Evolutionary conservation across 2,329 filamentous ascomycete species (phyloP).

Genomic region (Domatiomyces catenatus): DNA sequence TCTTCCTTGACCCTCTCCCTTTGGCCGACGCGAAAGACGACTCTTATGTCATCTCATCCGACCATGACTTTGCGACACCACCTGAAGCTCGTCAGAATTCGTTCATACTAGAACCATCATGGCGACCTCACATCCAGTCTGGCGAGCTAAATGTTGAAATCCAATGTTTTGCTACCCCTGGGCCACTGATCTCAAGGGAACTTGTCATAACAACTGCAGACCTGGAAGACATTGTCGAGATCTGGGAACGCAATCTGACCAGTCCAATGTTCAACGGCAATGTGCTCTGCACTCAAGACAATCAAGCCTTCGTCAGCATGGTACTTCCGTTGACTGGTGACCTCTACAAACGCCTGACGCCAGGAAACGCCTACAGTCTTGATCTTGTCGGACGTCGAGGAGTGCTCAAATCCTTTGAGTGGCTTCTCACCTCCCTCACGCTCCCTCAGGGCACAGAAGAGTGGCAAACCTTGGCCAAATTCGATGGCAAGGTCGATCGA

Average conservation of each 20-base stretch:
- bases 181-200: not conserved
- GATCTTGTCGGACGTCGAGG: not conserved
- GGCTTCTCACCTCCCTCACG: not conserved
- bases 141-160: not conserved
- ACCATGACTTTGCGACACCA: conserved; percentile 31
- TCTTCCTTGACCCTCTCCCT: conserved; percentile 43
- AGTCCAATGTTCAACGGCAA: not conserved
- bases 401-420: not conserved
- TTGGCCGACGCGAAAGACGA: conserved; percentile 34
- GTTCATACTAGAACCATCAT: conserved; percentile 32
- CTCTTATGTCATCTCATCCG: conserved; percentile 41
- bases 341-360: not conserved
- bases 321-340: not conserved
- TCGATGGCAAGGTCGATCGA: not conserved
- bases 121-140: conserved; percentile 25
- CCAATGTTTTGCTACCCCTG: not conserved
- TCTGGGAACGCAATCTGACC: not conserved
- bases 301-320: not conserved
- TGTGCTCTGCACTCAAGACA: not conserved
- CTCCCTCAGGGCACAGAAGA: not conserved
- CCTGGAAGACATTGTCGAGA: not conserved
- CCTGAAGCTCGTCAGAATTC: conserved; percentile 32
- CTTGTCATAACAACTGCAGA: not conserved
- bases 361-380: not conserved
- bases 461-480: not conserved